Percentiles rank a stretch among this genome's conserved stretches.
Evolutionary conservation across 306 rosid species (phyloP).

Genomic region (Chamaecrista fasciculata): DNA sequence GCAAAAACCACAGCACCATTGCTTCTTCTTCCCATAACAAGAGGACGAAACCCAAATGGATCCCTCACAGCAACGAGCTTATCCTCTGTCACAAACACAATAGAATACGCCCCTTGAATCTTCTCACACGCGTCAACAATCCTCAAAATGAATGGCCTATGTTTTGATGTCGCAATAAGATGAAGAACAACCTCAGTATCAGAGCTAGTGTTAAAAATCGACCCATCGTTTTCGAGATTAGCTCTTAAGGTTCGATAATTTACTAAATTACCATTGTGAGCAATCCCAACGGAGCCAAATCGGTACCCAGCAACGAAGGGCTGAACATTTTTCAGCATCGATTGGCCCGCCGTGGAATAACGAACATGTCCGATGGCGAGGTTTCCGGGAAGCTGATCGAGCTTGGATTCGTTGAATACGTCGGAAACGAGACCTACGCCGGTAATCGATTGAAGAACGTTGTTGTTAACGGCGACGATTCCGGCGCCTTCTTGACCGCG

Average conservation of each 20-base stretch:
- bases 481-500: slow-evolving; percentile 98
- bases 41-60: slow-evolving; percentile 71
- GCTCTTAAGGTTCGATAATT: slow-evolving; percentile 63
- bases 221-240: slow-evolving; percentile 65
- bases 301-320: slow-evolving; percentile 84
- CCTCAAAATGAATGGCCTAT: slow-evolving; percentile 65
- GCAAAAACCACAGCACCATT: slow-evolving; percentile 81
- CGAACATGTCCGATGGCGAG: slow-evolving; percentile 82
- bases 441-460: slow-evolving; percentile 55
- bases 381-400: slow-evolving; percentile 56
- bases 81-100: slow-evolving; percentile 74
- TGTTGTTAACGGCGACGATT: slow-evolving; percentile 58
- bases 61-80: slow-evolving; percentile 82
- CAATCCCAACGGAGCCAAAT: slow-evolving; percentile 87
- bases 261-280: slow-evolving; percentile 87
- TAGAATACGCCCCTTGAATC: slow-evolving; percentile 74
- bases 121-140: slow-evolving; percentile 83
- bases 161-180: slow-evolving; percentile 80
- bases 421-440: slow-evolving; percentile 88
- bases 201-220: slow-evolving; percentile 79
- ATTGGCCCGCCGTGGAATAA: slow-evolving; percentile 81
- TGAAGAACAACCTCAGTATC: slow-evolving; percentile 94
- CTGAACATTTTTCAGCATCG: slow-evolving; percentile 81
- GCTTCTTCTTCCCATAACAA: slow-evolving; percentile 80
- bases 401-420: slow-evolving; percentile 63